A percentile compares a stretch with the other conserved stretches of the same genome.
Conservation (phyloP, 129 eudicot genomes). For the Chrysanthemum lavandulifolium region DNA sequence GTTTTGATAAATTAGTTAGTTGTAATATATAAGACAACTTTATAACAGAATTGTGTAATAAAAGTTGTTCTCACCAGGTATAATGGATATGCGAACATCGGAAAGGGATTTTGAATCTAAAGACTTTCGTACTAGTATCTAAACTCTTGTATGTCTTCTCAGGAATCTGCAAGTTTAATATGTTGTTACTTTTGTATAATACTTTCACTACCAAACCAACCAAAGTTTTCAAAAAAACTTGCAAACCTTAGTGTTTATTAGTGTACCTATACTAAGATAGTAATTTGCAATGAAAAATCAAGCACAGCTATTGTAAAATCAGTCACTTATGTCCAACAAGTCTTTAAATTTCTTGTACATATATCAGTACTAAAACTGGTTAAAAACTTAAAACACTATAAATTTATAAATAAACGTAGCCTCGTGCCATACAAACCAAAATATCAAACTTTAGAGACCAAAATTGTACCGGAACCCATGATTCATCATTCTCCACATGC, state of each 20-base stretch:
- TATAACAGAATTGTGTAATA: background rate
- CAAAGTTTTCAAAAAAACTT: background rate
- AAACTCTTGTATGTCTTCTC: constrained; percentile 58
- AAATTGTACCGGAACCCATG: constrained; percentile 81
- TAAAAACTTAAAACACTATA: too few species aligned
- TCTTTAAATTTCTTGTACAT: too few species aligned
- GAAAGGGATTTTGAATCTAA: constrained; percentile 74
- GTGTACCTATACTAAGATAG: background rate
- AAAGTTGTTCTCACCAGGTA: constrained; percentile 45
- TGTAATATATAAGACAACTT: background rate
- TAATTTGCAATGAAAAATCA: background rate
- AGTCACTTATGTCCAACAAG: too few species aligned
- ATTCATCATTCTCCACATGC: constrained; percentile 73
- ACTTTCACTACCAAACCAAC: background rate
- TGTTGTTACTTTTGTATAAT: background rate
- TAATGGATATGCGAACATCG: constrained; percentile 70
- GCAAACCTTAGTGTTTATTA: too few species aligned
- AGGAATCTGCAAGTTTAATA: constrained; percentile 37
- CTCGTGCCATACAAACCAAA: background rate
- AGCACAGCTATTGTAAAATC: background rate
- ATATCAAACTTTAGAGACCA: background rate
- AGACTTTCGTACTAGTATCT: constrained; percentile 47
- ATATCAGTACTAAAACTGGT: too few species aligned
- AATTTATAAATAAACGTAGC: too few species aligned
- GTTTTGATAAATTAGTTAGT: background rate